Conservation (phyloP, 225 moss, liverwort and hornwort species). For the Antitrichia curtipendula region DNA sequence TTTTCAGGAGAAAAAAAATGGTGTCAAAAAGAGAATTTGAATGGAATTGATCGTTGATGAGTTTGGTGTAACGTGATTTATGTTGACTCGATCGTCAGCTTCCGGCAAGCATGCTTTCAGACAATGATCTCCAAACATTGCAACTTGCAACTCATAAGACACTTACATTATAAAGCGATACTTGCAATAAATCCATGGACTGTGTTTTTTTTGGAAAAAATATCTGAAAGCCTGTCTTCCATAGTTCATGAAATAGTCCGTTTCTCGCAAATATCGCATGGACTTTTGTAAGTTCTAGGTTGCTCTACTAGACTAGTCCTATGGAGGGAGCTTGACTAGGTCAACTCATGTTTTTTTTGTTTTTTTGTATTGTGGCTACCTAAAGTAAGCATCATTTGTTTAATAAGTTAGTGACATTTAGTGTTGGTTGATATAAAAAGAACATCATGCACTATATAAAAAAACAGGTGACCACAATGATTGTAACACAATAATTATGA, state of each 20-base stretch:
- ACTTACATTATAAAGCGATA: no score
- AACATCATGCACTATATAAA: no score
- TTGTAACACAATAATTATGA: no score
- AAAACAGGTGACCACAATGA: no score
- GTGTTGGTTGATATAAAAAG: neutral
- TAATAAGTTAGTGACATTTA: neutral
- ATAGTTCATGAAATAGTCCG: neutral
- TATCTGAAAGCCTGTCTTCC: neutral
- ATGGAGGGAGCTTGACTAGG: neutral
- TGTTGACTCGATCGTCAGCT: neutral
- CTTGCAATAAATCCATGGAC: neutral
- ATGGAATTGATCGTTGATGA: neutral
- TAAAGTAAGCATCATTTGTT: neutral
- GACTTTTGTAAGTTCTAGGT: neutral
- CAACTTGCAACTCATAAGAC: neutral
- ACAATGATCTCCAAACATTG: neutral
- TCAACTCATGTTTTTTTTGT: neutral
- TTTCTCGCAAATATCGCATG: neutral
- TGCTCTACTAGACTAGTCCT: neutral
- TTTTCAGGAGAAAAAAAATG: no score
- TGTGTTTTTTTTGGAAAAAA: fast-evolving
- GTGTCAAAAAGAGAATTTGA: neutral
- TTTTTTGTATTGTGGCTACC: neutral
- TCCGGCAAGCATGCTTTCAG: neutral
- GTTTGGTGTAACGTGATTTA: neutral